Base-by-base conservation (phyloP, 192 early-diverging fungal genomes). In the Entomortierella lignicola region DNA sequence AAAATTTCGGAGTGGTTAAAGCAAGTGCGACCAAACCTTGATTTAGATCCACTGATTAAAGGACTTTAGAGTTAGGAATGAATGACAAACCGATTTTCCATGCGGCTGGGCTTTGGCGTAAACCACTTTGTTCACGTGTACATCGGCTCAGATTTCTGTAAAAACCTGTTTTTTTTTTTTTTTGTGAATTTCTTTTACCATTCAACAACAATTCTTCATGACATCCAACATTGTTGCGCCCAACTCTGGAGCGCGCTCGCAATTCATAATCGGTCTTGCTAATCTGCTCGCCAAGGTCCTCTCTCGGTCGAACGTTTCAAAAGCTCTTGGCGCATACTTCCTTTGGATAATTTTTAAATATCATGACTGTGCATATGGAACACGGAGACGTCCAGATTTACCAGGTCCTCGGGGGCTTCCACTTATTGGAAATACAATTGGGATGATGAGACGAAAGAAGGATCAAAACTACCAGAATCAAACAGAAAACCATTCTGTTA, bases 401-500 rank as follows among this genome's bases (percentile, higher is more conserved):
- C 25, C 20, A 5, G 70, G 70, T 20, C 79, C 79, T 21, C 59
- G 42, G 21, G 79, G 79, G 8, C 2, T 53, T 8, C 79, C 79
- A 26, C 34, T 81, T 1, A 30, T 81, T 31, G 79, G 79, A 4
- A 81, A 81, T 47, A 41, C 68, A 20, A 27, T 54, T 18, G 31
- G 32, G 23, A 12, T 70, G 4, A 23, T 61, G 25, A 55, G 20
- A 43, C 41, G 50, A 56, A n/a, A 53, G 39, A 21, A 52, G 23
- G 20, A 32, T 59, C 12, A 61, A 8, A 71, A 61, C 18, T 66
- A 66, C 23, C 63, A 74, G 30, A 41, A 31, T 29, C 63, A 66
- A 31, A 66, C 53, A 10, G 41, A 21, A 15, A 12, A 34, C 15
- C 60, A 77, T 17, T 44, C 60, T 0, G 44, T 62, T 21, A 55